Evolutionary conservation across 2,329 filamentous ascomycete genomes (phyloP).

Genomic region (Sphaerostilbella broomeana): DNA sequence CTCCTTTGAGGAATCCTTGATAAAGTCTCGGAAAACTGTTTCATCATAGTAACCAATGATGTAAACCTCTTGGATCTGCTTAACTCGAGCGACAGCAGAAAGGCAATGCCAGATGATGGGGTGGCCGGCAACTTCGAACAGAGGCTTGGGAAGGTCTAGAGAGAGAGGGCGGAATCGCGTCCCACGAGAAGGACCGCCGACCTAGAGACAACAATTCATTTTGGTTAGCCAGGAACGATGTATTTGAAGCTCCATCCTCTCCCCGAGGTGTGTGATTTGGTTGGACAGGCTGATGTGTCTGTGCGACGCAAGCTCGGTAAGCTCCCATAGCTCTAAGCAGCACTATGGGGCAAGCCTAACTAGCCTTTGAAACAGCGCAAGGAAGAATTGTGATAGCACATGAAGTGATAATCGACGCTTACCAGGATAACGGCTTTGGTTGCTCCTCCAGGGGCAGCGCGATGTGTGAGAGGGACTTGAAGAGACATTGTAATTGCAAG

Average conservation of each 20-base stretch:
- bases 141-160: slow-evolving; percentile 94
- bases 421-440: slow-evolving; percentile 96
- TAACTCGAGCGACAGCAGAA: slow-evolving; percentile 81
- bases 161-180: slow-evolving; percentile 93
- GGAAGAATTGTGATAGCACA: too few relatives aligned
- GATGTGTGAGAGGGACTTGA: slow-evolving; percentile 48
- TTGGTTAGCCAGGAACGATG: too few relatives aligned
- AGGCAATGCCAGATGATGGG: slow-evolving; percentile 98
- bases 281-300: too few relatives aligned
- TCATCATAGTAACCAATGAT: slow-evolving; percentile 99
- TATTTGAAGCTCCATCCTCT: too few relatives aligned
- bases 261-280: too few relatives aligned
- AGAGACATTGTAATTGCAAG: slow-evolving; percentile 40
- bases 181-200: slow-evolving; percentile 90
- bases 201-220: too few relatives aligned
- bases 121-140: slow-evolving; percentile 97
- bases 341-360: too few relatives aligned
- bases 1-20: slow-evolving; percentile 78
- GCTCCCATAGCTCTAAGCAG: too few relatives aligned
- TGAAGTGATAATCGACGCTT: too few relatives aligned
- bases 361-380: too few relatives aligned
- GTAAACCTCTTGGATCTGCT: slow-evolving; percentile 81
- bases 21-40: slow-evolving; percentile 93
- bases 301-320: too few relatives aligned
- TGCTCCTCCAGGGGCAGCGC: slow-evolving; percentile 46